Base-by-base conservation (phyloP, 306 rosid genomes). In the Dalbergia oliveri region DNA sequence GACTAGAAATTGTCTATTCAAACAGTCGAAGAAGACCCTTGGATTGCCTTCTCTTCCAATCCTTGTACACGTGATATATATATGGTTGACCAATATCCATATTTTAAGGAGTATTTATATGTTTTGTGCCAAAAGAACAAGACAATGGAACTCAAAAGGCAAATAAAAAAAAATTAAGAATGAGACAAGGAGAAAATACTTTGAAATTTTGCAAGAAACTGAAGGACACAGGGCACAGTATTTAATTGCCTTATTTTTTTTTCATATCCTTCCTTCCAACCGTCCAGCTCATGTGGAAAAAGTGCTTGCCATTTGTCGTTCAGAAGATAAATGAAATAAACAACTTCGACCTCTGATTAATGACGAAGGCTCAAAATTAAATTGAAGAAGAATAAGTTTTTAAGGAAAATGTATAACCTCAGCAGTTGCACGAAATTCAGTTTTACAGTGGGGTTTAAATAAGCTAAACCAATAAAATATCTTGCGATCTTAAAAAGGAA, bases 11-110 rank as follows among this genome's bases (percentile, higher is more conserved):
- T 43, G 41, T 18, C 31, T 43, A 57, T 61, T 76, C 72, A 72
- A 75, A 69, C 41, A 43, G 77, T 81, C 81, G 77, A 61, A n/a
- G 63, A 57, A 60, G 37, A 64, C 31, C 58, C 41, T 37, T 37
- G 41, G 41, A 8, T 37, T 37, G 7, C 41, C 41, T 37, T 37
- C 41, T 6, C 39, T 35, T 35, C 39, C 39, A 35, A 35, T 35
- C 6, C 39, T 2, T 35, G 3, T 35, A 35, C 41, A 37, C 41
- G 0, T 3, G 39, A 5, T 2, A 26, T 2, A 51, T 10, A 41
- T 5, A 18, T 16, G 54, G 33, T 44, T 68, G 47, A 56, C 21
- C 19, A 21, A 37, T 37, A 37, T 37, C 41, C 5, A 19, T 47
- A 47, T 26, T 47, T 51, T 19, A 47, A 64, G 34, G 61, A 3